phyloP scores from a whole-genome alignment of 148 eudicot genomes.

The Chenopodium berlandieri region DNA sequence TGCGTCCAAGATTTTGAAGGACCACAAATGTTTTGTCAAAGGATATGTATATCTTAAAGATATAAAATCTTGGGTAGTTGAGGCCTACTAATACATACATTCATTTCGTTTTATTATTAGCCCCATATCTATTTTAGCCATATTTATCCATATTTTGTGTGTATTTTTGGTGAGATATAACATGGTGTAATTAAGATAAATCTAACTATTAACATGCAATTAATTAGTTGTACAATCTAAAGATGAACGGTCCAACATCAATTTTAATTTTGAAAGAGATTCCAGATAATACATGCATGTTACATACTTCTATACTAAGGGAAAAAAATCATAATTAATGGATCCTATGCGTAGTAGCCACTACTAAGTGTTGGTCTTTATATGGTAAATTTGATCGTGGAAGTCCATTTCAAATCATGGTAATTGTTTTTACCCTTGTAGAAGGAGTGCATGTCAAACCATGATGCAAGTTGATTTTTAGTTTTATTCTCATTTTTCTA shows the following conservation, averaged over 20 bases:
- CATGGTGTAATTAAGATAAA: background rate
- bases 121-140: background rate
- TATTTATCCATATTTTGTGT: background rate
- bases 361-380: conserved; percentile 2
- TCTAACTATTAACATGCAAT: background rate
- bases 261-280: background rate
- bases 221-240: background rate
- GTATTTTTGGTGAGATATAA: background rate
- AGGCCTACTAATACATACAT: conserved; percentile 13
- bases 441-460: background rate
- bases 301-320: background rate
- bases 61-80: conserved; percentile 17
- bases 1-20: conserved; percentile 24
- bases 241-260: background rate
- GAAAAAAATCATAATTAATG: background rate
- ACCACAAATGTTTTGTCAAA: conserved; percentile 16
- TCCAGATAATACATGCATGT: background rate
- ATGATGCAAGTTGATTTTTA: too few relatives aligned
- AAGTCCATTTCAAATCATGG: conserved; percentile 1
- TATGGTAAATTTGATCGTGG: background rate
- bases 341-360: background rate
- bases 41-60: conserved; percentile 2
- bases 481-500: too few relatives aligned
- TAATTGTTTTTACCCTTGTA: conserved; percentile 8
- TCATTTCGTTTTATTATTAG: background rate